These are phyloP conservation scores for Dryadomyces quercus-mongolicae DNA, from an alignment of 2,329 filamentous ascomycete genomes.

Conservation along the genomic window DNA sequence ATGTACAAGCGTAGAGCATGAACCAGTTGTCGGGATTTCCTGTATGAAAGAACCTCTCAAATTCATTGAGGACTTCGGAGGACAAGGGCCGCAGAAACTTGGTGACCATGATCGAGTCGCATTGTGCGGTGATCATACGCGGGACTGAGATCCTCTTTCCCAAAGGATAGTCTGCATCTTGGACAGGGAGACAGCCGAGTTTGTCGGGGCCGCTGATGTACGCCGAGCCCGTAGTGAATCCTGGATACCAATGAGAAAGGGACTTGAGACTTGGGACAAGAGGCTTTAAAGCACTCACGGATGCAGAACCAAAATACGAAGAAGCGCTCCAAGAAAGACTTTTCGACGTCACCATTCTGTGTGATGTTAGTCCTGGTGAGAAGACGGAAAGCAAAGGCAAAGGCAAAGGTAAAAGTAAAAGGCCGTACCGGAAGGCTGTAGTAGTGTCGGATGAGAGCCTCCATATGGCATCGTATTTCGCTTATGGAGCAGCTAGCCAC, in stretches of 20 bases:
- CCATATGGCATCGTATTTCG: conserved; percentile 7
- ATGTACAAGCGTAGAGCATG: conserved; percentile 26
- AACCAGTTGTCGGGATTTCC: conserved; percentile 22
- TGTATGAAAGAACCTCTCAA: conserved; percentile 23
- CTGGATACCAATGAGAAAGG: conserved; percentile 16
- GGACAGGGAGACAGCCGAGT: conserved; percentile 26
- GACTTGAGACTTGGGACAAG: background rate
- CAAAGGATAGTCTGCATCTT: conserved; percentile 24
- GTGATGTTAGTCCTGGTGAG: background rate
- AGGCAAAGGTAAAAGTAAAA: background rate
- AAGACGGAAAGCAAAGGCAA: background rate
- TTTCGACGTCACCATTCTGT: conserved; percentile 17
- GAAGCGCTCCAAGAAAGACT: conserved; percentile 25
- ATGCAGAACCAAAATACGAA: conserved; percentile 34
- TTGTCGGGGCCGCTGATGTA: conserved; percentile 27
- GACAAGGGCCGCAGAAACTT: conserved; percentile 22
- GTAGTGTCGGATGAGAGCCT: conserved; percentile 15
- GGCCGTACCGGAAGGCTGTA: conserved; percentile 9
- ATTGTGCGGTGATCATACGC: conserved; percentile 32
- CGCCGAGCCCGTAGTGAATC: conserved; percentile 31
- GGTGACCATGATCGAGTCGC: conserved; percentile 28
- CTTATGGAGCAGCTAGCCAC: conserved; percentile 10
- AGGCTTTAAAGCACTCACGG: conserved; percentile 22
- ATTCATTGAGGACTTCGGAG: conserved; percentile 20
- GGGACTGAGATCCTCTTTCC: conserved; percentile 25